Evolutionary conservation across 2,329 filamentous ascomycete genomes (phyloP).

Genomic region (Hypoxylon sp.): DNA sequence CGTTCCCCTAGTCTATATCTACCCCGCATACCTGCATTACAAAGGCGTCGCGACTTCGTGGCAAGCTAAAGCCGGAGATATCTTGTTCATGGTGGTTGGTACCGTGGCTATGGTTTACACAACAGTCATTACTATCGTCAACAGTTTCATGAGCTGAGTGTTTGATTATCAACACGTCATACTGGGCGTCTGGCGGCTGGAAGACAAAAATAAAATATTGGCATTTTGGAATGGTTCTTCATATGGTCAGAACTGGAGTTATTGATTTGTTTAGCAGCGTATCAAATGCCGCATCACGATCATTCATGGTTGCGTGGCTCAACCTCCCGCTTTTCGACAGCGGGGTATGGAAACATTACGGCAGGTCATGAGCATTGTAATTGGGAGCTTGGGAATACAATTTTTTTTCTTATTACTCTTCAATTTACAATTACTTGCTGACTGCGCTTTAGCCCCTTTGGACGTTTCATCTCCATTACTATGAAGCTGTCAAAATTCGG

Average conservation of each 20-base stretch:
- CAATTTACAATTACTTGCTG: background rate
- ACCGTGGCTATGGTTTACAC: slow-evolving; percentile 79
- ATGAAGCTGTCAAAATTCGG: too few relatives aligned
- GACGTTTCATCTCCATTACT: background rate
- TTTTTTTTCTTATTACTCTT: background rate
- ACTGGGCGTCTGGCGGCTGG: background rate
- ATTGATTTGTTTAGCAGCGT: slow-evolving; percentile 8
- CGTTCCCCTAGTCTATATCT: slow-evolving; percentile 83
- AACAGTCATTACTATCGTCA: slow-evolving; percentile 71
- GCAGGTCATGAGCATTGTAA: slow-evolving; percentile 3
- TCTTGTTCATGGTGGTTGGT: slow-evolving; percentile 75
- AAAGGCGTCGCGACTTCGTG: slow-evolving; percentile 73
- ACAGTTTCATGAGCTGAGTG: slow-evolving; percentile 56
- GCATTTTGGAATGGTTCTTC: background rate
- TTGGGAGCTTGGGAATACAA: background rate
- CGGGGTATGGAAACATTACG: background rate
- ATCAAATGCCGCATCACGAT: slow-evolving; percentile 9
- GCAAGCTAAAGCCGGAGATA: slow-evolving; percentile 70
- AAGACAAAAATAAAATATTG: slow-evolving; percentile 22
- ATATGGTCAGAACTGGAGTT: slow-evolving; percentile 22
- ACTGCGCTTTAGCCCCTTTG: too few relatives aligned
- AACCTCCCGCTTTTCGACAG: background rate
- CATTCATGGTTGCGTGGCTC: background rate
- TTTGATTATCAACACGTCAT: background rate
- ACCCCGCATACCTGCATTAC: slow-evolving; percentile 79